A percentile compares a stretch with the other conserved stretches of the same genome.
Conservation (phyloP, 192 early-diverging fungal genomes). For the Podila minutissima region DNA sequence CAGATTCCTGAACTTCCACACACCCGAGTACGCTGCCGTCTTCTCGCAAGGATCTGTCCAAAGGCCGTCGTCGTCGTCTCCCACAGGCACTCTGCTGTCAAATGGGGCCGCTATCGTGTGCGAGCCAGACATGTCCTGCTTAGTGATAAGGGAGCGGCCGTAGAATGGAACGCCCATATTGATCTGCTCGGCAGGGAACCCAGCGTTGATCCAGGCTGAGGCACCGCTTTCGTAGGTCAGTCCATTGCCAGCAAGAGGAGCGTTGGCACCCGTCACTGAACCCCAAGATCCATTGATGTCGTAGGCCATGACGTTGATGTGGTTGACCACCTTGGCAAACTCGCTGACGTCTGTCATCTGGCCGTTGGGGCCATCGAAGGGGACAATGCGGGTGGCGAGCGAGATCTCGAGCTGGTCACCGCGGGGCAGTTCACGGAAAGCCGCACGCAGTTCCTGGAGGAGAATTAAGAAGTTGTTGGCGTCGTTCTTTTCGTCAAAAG, state of each 20-base stretch:
- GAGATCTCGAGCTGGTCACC: slow-evolving; percentile 63
- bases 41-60: slow-evolving; percentile 64
- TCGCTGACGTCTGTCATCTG: slow-evolving; percentile 64
- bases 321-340: slow-evolving; percentile 67
- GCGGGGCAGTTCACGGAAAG: slow-evolving; percentile 52
- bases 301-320: slow-evolving; percentile 77
- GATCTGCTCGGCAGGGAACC: slow-evolving; percentile 69
- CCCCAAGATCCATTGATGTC: slow-evolving; percentile 59
- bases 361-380: slow-evolving; percentile 64
- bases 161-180: slow-evolving; percentile 71
- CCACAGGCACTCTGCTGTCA: slow-evolving; percentile 52
- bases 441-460: slow-evolving; percentile 64
- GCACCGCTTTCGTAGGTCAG: slow-evolving; percentile 60
- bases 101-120: slow-evolving; percentile 34
- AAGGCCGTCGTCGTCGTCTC: slow-evolving; percentile 64
- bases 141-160: slow-evolving; percentile 57
- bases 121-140: slow-evolving; percentile 6
- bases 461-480: slow-evolving; percentile 68
- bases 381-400: slow-evolving; percentile 68
- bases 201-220: slow-evolving; percentile 63
- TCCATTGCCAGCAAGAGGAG: slow-evolving; percentile 45
- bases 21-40: slow-evolving; percentile 59
- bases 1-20: slow-evolving; percentile 75
- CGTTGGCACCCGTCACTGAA: slow-evolving; percentile 56
- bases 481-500: slow-evolving; percentile 64